Base-by-base conservation (phyloP, 2,329 filamentous ascomycete species). In the Fusarium paranaense region DNA sequence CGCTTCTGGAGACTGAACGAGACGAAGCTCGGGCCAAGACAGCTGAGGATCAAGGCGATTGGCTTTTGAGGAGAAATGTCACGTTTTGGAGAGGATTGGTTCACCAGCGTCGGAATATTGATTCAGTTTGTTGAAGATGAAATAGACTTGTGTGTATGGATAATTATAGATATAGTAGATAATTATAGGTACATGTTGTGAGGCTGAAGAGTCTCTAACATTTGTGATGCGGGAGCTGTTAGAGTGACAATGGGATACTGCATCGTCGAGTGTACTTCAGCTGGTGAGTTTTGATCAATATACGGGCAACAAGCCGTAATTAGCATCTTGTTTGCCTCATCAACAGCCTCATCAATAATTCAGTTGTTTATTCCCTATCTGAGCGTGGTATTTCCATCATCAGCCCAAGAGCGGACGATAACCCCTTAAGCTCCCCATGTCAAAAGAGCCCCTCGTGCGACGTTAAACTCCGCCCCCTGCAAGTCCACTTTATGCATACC, bases 401-500 rank as follows among this genome's bases (percentile, higher is more conserved):
- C 59, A 69, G 50, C 22, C 27, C 22, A 20, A 62, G 47, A 62
- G 62, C 62, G 61, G 62, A 64, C 62, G 54, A 74, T 66, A 60
- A 66, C 50, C 61, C 71, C 71, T 38, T 72, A 62, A 54, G 47
- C 40, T 33, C 60, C 60, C 69, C 61, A 45, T 64, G 64, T 40
- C 64, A 20, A 47, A 52, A 52, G 47, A 52, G 47, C 47, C 47
- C 57, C 45, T 74, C 52, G 71, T 72, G 71, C 54, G 71, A 74
- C 71, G 69, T 69, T 47, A 25, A 64, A 66, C 18, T 57, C 71
- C 59, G 61, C 16, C 27, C 67, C 71, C 58, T 74, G 71, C 47
- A 74, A 74, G 62, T 40, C 64, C 71, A 72, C 68, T 66, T 74
- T 74, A 74, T 74, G 72, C 72, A 74, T 74, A 72, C 72, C 47